Percentiles rank a stretch among this genome's conserved stretches.
phyloP scores from a whole-genome alignment of 202 grass and related monocot genomes.

The Miscanthus sacchariflorus region DNA sequence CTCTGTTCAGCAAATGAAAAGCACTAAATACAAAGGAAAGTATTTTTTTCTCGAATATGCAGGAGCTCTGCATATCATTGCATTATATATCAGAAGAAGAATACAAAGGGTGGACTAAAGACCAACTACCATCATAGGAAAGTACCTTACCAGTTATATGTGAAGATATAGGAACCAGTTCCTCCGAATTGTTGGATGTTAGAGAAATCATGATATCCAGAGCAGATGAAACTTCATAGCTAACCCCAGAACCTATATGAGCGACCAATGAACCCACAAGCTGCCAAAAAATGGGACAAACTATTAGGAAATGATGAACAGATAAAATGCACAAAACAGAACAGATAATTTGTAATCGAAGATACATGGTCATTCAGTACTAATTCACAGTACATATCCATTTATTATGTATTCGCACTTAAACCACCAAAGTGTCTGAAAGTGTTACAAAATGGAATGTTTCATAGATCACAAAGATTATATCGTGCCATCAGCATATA shows the following conservation, averaged over 20 bases:
- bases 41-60: conserved; percentile 15
- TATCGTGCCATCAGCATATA: neutral
- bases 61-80: neutral
- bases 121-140: neutral
- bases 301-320: conserved; percentile 41
- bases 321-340: conserved; percentile 32
- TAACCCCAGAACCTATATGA: conserved; percentile 94
- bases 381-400: conserved; percentile 25
- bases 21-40: conserved; percentile 37
- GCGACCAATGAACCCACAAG: conserved; percentile 79
- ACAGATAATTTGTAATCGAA: conserved; percentile 21
- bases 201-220: conserved; percentile 78
- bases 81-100: neutral
- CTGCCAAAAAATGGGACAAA: conserved; percentile 51
- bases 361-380: conserved; percentile 25
- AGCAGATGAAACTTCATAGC: conserved; percentile 85
- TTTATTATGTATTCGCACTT: neutral
- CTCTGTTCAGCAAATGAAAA: conserved; percentile 33
- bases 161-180: conserved; percentile 81
- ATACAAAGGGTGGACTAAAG: neutral
- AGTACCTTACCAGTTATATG: conserved; percentile 81
- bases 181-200: conserved; percentile 70
- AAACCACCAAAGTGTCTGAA: conserved; percentile 16
- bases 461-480: neutral
- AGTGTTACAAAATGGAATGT: conserved; percentile 6